Evolutionary conservation across 768 basidiomycete genomes (phyloP).

Genomic region (Albatrellus ellisii): DNA sequence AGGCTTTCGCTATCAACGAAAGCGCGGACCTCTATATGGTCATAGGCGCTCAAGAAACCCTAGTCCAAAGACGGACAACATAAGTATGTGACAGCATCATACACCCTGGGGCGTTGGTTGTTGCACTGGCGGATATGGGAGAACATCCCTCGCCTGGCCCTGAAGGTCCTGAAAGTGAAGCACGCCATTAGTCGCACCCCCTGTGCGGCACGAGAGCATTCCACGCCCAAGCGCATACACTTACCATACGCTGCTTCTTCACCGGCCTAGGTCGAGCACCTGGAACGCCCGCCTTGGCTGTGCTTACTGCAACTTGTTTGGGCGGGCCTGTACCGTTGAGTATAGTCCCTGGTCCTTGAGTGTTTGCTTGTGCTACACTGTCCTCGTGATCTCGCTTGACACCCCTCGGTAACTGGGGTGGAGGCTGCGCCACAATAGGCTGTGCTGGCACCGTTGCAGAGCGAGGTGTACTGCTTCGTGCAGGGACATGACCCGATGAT

Average conservation of each 20-base stretch:
- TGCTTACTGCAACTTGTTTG: not conserved
- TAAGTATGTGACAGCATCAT: conserved; percentile 1
- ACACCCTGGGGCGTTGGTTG: conserved; percentile 15
- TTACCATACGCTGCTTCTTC: conserved; percentile 14
- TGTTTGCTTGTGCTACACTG: conserved; percentile 5
- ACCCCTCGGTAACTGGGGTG: conserved; percentile 7
- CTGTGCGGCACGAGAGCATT: not conserved
- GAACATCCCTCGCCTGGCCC: conserved; percentile 13
- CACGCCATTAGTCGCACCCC: conserved; percentile 3
- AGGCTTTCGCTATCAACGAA: no score
- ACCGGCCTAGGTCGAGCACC: conserved; percentile 13
- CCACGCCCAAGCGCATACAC: not conserved
- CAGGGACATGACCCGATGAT: not conserved
- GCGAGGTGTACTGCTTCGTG: conserved; percentile 10
- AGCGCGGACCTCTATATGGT: no score
- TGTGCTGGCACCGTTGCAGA: not conserved
- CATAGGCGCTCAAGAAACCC: no score
- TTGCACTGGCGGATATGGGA: conserved; percentile 10
- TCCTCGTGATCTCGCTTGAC: conserved; percentile 13
- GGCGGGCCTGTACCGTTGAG: not conserved
- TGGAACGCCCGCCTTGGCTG: conserved; percentile 11
- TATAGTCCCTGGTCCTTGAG: conserved; percentile 2
- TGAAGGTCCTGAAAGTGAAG: conserved; percentile 10
- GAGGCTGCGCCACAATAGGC: no score
- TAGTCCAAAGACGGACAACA: no score